Conservation (phyloP, 208 protist species). For the Trypanosoma rangeli region DNA sequence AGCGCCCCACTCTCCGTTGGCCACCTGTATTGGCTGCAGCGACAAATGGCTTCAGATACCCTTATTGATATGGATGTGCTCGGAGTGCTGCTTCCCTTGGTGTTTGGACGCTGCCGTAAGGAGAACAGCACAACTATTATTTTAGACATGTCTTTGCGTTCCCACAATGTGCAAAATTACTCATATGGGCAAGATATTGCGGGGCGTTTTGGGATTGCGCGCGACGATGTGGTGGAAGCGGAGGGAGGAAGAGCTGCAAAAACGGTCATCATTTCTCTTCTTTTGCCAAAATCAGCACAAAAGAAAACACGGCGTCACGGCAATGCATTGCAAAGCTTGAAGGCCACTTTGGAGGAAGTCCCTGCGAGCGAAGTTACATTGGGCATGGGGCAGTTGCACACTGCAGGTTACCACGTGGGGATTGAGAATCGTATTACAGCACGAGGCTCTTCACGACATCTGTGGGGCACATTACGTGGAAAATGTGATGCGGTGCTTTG, state of each 20-base stretch:
- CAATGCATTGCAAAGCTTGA: not conserved
- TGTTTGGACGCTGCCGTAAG: not conserved
- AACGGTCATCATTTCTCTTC: constrained; percentile 12
- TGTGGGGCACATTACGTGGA: constrained; percentile 11
- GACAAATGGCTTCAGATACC: constrained; percentile 60
- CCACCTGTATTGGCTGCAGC: constrained; percentile 82
- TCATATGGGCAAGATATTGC: constrained; percentile 25
- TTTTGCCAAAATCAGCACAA: not conserved
- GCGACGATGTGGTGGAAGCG: not conserved
- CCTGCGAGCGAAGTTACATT: not conserved
- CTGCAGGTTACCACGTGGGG: constrained; percentile 13
- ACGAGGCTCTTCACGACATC: not conserved
- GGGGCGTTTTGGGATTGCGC: not conserved
- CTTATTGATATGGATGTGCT: constrained; percentile 56
- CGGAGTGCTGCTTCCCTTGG: constrained; percentile 31
- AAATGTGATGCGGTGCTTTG: constrained; percentile 57
- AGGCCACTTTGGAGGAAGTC: constrained; percentile 6
- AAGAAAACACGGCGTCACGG: not conserved
- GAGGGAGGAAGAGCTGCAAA: not conserved
- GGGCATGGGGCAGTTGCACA: not conserved
- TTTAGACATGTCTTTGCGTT: constrained; percentile 31
- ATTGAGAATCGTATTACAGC: constrained; percentile 13
- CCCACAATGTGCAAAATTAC: not conserved
- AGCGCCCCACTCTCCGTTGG: constrained; percentile 43
- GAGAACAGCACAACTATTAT: constrained; percentile 13